These are phyloP conservation scores for Hemileia vastatrix DNA, from an alignment of 1,284 basidiomycete genomes.

Conservation along the genomic window DNA sequence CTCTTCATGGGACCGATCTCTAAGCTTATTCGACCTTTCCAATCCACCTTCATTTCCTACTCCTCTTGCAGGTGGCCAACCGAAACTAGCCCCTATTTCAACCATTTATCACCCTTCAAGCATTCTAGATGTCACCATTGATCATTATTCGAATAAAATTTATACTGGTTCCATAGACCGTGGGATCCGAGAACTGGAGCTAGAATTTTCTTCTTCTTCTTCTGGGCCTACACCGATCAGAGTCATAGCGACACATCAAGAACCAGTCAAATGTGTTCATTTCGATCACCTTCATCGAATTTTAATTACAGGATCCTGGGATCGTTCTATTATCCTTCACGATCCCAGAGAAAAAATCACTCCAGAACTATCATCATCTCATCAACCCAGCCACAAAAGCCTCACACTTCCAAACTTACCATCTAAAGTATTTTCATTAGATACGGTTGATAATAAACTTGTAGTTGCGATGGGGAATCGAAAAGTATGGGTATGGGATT, in stretches of 20 bases:
- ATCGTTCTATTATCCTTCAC: slow-evolving; percentile 76
- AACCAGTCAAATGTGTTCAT: slow-evolving; percentile 22
- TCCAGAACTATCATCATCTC: not conserved
- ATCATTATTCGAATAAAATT: slow-evolving; percentile 7
- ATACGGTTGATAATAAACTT: slow-evolving; percentile 60
- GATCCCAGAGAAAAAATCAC: slow-evolving; percentile 54
- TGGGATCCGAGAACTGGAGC: slow-evolving; percentile 21
- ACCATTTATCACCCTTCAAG: slow-evolving; percentile 16
- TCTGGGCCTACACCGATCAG: slow-evolving; percentile 9
- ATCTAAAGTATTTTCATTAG: slow-evolving; percentile 73
- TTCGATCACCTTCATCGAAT: slow-evolving; percentile 6
- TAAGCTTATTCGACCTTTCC: slow-evolving; percentile 10
- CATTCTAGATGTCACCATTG: slow-evolving; percentile 18
- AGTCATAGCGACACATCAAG: slow-evolving; percentile 21
- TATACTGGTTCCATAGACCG: slow-evolving; percentile 19
- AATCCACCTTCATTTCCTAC: too few species aligned
- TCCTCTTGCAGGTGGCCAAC: not conserved
- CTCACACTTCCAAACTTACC: slow-evolving; percentile 58
- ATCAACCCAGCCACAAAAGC: slow-evolving; percentile 50
- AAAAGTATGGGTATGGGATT: slow-evolving; percentile 74
- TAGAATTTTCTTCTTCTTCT: not conserved
- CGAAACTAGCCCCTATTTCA: too few species aligned
- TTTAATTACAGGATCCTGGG: slow-evolving; percentile 81
- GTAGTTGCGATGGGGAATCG: slow-evolving; percentile 85
- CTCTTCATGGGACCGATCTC: slow-evolving; percentile 21